Evolutionary conservation across 352 stramenopile genomes (phyloP).

Genomic region (Phytopythium montanum): DNA sequence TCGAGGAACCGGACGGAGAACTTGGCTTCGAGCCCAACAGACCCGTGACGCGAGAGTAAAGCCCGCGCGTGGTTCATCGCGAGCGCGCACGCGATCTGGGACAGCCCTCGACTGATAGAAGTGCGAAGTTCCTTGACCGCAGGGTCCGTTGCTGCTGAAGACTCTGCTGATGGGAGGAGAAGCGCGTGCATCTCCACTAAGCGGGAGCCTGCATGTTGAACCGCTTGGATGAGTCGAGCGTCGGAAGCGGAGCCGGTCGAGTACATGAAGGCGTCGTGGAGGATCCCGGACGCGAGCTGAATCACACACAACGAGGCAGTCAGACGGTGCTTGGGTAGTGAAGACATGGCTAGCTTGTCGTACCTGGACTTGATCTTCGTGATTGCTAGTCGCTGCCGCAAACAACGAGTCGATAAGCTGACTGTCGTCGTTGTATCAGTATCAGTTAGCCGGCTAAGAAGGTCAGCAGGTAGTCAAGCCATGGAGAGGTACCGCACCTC

Average conservation of each 20-base stretch:
- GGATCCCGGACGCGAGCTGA: constrained; percentile 56
- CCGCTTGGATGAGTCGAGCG: constrained; percentile 21
- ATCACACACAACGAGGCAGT: background rate
- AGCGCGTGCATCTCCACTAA: constrained; percentile 22
- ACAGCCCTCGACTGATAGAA: constrained; percentile 31
- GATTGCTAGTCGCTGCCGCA: constrained; percentile 17
- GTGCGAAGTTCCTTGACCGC: constrained; percentile 21
- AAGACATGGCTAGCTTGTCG: background rate
- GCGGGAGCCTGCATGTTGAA: constrained; percentile 22
- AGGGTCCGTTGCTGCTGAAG: background rate
- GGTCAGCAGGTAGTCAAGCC: background rate
- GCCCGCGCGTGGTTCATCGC: constrained; percentile 38
- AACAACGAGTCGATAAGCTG: constrained; percentile 43
- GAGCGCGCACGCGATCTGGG: constrained; percentile 39
- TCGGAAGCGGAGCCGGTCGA: constrained; percentile 14
- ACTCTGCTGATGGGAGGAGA: constrained; percentile 13
- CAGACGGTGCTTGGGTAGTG: too few relatives aligned
- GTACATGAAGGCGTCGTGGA: constrained; percentile 54
- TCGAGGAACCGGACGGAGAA: constrained; percentile 46
- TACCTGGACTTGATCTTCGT: constrained; percentile 47
- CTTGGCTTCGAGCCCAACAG: constrained; percentile 2
- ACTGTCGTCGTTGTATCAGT: constrained; percentile 4
- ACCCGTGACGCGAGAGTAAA: constrained; percentile 20
- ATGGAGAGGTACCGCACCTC: constrained; percentile 18
- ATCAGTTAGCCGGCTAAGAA: background rate